phyloP scores from a whole-genome alignment of 352 stramenopile genomes.

The Chloridella minuta region DNA sequence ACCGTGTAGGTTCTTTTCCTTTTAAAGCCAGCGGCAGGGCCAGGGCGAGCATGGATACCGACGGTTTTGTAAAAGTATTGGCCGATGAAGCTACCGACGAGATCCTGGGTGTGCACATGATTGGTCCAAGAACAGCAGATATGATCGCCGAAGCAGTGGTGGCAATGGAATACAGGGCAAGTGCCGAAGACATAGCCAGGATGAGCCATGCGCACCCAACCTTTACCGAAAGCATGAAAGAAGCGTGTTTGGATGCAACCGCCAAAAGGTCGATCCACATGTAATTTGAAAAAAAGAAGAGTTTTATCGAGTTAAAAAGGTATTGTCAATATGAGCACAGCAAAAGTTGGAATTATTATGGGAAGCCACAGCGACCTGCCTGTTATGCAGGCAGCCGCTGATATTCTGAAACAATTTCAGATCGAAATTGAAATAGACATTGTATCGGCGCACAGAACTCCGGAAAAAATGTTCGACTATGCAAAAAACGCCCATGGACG shows the following conservation, averaged over 20 bases:
- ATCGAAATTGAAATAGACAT: slow-evolving; percentile 83
- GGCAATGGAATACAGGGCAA: slow-evolving; percentile 90
- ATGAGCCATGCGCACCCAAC: slow-evolving; percentile 71
- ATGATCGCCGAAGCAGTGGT: slow-evolving; percentile 95
- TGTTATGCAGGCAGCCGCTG: slow-evolving; percentile 64
- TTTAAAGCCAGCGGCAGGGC: slow-evolving; percentile 84
- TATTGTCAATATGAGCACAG: no score
- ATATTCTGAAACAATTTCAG: slow-evolving; percentile 67
- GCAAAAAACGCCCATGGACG: slow-evolving; percentile 43
- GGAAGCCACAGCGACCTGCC: slow-evolving; percentile 73
- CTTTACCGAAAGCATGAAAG: slow-evolving; percentile 92
- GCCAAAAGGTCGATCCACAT: slow-evolving; percentile 98
- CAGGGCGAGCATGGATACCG: slow-evolving; percentile 51
- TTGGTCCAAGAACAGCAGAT: slow-evolving; percentile 85
- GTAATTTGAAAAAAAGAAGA: no score
- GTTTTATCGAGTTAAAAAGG: no score
- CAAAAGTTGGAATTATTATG: slow-evolving; percentile 56
- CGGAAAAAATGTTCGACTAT: slow-evolving; percentile 71
- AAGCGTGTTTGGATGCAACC: slow-evolving; percentile 81
- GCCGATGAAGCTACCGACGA: slow-evolving; percentile 80
- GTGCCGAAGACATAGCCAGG: slow-evolving; percentile 84
- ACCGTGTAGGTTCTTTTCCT: slow-evolving; percentile 86
- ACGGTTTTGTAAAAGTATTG: slow-evolving; percentile 90
- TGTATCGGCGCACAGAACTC: slow-evolving; percentile 86
- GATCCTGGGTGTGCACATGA: slow-evolving; percentile 94